A percentile compares a stretch with the other conserved stretches of the same genome.
These are phyloP conservation scores for Saksenaea vasiformis DNA, from an alignment of 371 early-diverging fungal genomes.

Conservation along the genomic window DNA sequence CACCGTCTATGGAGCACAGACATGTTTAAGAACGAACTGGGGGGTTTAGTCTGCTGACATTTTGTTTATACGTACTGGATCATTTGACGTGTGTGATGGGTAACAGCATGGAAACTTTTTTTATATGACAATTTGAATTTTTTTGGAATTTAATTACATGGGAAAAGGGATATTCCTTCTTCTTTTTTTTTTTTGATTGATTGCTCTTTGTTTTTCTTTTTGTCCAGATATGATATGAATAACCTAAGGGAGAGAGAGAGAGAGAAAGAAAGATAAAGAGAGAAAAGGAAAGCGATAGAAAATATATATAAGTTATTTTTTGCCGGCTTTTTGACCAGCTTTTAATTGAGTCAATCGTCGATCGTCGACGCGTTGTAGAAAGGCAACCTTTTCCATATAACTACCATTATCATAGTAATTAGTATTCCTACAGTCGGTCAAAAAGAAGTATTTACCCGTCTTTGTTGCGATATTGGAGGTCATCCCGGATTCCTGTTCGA, in stretches of 20 bases:
- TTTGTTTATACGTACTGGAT: background rate
- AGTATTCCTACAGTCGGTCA: background rate
- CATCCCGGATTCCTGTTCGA: constrained; percentile 65
- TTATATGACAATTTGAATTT: background rate
- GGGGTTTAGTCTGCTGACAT: too few species aligned
- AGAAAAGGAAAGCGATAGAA: background rate
- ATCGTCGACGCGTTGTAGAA: constrained; percentile 61
- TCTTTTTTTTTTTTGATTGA: background rate
- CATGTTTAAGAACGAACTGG: too few species aligned
- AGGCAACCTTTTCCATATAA: constrained; percentile 65
- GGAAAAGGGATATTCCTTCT: background rate
- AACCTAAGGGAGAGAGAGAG: background rate
- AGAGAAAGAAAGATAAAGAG: background rate
- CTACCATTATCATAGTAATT: constrained; percentile 9
- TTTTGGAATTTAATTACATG: background rate
- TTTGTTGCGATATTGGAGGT: constrained; percentile 68
- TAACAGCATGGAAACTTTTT: background rate
- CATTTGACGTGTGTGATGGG: background rate
- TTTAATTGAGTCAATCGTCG: constrained; percentile 49
- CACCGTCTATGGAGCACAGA: too few species aligned
- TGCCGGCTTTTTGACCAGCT: constrained; percentile 34
- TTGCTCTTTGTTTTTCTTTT: background rate
- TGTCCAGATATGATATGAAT: background rate
- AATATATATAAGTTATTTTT: constrained; percentile 19
- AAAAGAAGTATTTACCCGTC: constrained; percentile 49